Evolutionary conservation across 345 rosid genomes (phyloP).

Genomic region (Raphanus raphanistrum): DNA sequence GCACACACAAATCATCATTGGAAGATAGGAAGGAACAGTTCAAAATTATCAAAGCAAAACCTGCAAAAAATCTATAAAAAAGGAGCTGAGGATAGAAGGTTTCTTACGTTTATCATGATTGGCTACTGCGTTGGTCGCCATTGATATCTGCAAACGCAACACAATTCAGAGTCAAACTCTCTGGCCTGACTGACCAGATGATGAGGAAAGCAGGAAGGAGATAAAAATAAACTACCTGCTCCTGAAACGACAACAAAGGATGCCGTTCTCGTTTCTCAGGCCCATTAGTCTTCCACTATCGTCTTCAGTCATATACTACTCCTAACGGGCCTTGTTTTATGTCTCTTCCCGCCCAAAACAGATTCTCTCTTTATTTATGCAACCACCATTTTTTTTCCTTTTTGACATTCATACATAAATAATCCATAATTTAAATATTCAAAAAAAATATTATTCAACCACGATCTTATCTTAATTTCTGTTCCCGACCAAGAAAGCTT

Average conservation of each 20-base stretch:
- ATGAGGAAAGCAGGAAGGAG: background rate
- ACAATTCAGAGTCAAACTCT: slow-evolving; percentile 15
- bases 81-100: background rate
- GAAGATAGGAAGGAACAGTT: slow-evolving; percentile 8
- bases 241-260: slow-evolving; percentile 3
- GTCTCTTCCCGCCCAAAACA: background rate
- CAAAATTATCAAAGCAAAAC: background rate
- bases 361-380: background rate
- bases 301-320: background rate
- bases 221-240: background rate
- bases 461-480: slow-evolving; percentile 15
- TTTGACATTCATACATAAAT: background rate
- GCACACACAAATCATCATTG: background rate
- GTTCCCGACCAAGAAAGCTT: slow-evolving; percentile 31
- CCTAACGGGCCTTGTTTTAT: slow-evolving; percentile 24
- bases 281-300: slow-evolving; percentile 26
- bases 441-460: background rate
- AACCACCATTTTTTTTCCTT: background rate
- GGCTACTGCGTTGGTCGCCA: slow-evolving; percentile 42
- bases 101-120: slow-evolving; percentile 31
- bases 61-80: background rate
- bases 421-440: background rate
- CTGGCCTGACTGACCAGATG: slow-evolving; percentile 30
- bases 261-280: slow-evolving; percentile 16
- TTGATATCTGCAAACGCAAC: slow-evolving; percentile 25